These are phyloP conservation scores for Chamaecyparis obtusa DNA, from an alignment of 75 land plant genomes.

Conservation along the genomic window DNA sequence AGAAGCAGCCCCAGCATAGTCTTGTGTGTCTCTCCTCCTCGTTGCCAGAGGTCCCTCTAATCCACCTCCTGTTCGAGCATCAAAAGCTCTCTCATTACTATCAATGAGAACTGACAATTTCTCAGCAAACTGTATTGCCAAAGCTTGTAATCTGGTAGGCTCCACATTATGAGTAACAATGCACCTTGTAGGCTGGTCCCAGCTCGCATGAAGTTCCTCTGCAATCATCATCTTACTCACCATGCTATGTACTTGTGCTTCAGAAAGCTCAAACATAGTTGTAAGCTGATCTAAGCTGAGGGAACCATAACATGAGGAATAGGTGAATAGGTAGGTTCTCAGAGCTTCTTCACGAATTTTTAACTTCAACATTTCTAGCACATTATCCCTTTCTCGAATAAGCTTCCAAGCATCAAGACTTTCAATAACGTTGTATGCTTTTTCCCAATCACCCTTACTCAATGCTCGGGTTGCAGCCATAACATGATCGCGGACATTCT, in stretches of 20 bases:
- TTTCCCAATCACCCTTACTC: slow-evolving; percentile 64
- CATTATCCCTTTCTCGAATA: slow-evolving; percentile 56
- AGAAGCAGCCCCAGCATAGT: too few species aligned
- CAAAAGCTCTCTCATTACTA: slow-evolving; percentile 47
- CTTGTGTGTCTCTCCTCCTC: too few species aligned
- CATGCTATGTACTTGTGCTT: slow-evolving; percentile 65
- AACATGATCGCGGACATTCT: too few species aligned
- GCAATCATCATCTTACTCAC: slow-evolving; percentile 90
- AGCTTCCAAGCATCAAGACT: slow-evolving; percentile 86
- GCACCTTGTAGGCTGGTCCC: slow-evolving; percentile 84
- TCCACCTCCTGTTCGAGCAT: too few species aligned
- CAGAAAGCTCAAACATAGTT: slow-evolving; percentile 76
- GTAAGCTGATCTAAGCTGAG: slow-evolving; percentile 75
- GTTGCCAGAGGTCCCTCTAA: too few species aligned
- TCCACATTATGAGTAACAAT: slow-evolving; percentile 76
- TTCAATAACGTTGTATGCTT: slow-evolving; percentile 65
- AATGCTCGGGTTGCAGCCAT: too few species aligned
- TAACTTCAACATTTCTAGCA: slow-evolving; percentile 68
- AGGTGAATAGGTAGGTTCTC: slow-evolving; percentile 78
- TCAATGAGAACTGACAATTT: slow-evolving; percentile 74
- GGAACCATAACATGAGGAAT: slow-evolving; percentile 66
- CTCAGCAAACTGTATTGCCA: slow-evolving; percentile 75
- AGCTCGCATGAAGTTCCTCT: slow-evolving; percentile 87
- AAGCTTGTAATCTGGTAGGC: slow-evolving; percentile 73
- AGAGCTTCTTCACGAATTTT: slow-evolving; percentile 95